These are phyloP conservation scores for Tolypocladium album DNA, from an alignment of 2,329 filamentous ascomycete genomes.

Conservation along the genomic window DNA sequence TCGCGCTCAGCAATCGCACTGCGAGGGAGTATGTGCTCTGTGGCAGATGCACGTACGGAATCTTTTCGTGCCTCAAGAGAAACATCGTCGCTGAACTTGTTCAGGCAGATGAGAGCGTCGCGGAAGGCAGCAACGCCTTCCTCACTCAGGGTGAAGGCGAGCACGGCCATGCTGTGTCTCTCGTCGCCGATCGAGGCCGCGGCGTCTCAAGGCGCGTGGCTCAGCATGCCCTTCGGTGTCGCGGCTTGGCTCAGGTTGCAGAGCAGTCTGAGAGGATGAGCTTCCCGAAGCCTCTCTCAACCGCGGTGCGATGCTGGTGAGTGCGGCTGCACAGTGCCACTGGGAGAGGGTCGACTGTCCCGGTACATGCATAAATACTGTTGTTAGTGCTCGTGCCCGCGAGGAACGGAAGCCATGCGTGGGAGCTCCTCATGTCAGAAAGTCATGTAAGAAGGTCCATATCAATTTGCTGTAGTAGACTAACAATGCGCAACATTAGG, in stretches of 20 bases:
- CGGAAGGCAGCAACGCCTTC: conserved; percentile 61
- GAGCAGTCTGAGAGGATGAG: neutral
- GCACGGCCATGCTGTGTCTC: conserved; percentile 38
- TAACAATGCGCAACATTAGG: neutral
- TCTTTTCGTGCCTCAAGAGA: conserved; percentile 63
- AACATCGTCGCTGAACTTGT: conserved; percentile 72
- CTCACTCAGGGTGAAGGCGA: conserved; percentile 64
- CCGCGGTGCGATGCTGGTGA: neutral
- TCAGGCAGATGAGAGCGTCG: conserved; percentile 62
- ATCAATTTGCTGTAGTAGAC: neutral
- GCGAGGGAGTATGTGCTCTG: no score
- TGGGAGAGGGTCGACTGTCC: neutral
- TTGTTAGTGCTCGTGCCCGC: neutral
- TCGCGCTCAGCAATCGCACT: neutral
- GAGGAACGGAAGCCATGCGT: no score
- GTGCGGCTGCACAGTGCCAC: neutral
- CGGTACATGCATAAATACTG: neutral
- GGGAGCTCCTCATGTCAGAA: neutral
- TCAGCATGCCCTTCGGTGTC: neutral
- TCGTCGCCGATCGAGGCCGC: neutral
- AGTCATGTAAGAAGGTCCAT: neutral
- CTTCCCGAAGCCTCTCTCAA: neutral
- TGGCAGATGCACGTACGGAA: conserved; percentile 33
- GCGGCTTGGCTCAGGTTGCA: neutral
- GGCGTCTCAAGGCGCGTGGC: neutral